phyloP scores from a whole-genome alignment of 2,329 filamentous ascomycete genomes.

The Epichloe uncinata region DNA sequence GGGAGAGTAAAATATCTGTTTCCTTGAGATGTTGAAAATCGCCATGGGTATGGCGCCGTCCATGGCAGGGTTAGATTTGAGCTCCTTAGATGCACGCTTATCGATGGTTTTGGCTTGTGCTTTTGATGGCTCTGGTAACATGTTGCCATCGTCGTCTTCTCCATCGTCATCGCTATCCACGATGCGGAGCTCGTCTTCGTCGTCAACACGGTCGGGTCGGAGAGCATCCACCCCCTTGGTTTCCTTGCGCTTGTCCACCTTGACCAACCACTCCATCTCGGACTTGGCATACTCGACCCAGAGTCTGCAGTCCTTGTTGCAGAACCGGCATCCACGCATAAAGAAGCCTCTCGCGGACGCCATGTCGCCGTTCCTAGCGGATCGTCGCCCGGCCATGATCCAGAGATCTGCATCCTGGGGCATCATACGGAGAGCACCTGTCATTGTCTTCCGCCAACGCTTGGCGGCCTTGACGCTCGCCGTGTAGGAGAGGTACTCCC shows the following conservation, averaged over 20 bases:
- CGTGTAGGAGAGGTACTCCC: slow-evolving; percentile 77
- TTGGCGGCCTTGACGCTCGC: slow-evolving; percentile 53
- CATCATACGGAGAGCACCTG: slow-evolving; percentile 67
- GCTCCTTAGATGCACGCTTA: slow-evolving; percentile 30
- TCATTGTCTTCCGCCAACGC: slow-evolving; percentile 51
- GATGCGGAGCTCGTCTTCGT: slow-evolving; percentile 32
- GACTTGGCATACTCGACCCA: slow-evolving; percentile 87
- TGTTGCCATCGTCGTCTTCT: slow-evolving; percentile 27
- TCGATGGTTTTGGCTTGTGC: slow-evolving; percentile 30
- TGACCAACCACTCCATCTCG: slow-evolving; percentile 84
- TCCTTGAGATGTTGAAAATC: slow-evolving; percentile 77
- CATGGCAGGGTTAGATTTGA: slow-evolving; percentile 69
- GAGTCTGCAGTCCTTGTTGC: slow-evolving; percentile 55
- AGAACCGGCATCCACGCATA: slow-evolving; percentile 82
- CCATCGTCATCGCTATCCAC: slow-evolving; percentile 33
- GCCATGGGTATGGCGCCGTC: slow-evolving; percentile 89
- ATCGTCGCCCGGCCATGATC: slow-evolving; percentile 68
- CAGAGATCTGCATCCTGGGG: slow-evolving; percentile 74
- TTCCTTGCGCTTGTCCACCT: slow-evolving; percentile 59
- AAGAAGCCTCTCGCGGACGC: slow-evolving; percentile 71
- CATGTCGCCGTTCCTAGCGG: slow-evolving; percentile 78
- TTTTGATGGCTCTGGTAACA: slow-evolving; percentile 32
- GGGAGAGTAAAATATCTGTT: slow-evolving; percentile 57
- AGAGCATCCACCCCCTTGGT: slow-evolving; percentile 31
- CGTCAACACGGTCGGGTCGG: slow-evolving; percentile 34